Evolutionary conservation across 2,329 filamentous ascomycete genomes (phyloP).

Genomic region (Penicillium corylophilum): DNA sequence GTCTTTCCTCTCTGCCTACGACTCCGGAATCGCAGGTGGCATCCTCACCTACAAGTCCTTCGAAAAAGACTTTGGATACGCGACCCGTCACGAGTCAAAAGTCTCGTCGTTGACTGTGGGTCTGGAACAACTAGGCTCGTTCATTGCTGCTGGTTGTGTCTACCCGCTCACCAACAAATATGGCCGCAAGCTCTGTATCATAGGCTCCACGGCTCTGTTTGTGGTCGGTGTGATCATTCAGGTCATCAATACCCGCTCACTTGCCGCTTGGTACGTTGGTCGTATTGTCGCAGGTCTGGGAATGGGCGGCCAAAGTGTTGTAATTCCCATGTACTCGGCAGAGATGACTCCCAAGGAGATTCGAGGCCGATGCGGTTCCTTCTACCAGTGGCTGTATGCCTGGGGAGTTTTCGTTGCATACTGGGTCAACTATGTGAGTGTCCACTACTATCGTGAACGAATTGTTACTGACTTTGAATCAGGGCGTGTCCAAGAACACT

Average conservation of each 20-base stretch:
- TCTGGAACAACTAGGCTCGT: conserved; percentile 50
- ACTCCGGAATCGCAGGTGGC: conserved; percentile 36
- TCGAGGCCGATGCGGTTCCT: conserved; percentile 47
- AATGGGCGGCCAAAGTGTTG: conserved; percentile 43
- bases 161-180: conserved; percentile 45
- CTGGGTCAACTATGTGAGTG: conserved; percentile 48
- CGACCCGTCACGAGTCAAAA: conserved; percentile 34
- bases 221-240: conserved; percentile 44
- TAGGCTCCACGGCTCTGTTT: conserved; percentile 46
- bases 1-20: conserved; percentile 32
- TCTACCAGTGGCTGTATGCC: conserved; percentile 51
- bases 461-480: conserved; percentile 51
- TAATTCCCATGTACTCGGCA: conserved; percentile 39
- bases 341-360: conserved; percentile 45
- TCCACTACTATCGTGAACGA: conserved; percentile 28
- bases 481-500: conserved; percentile 45
- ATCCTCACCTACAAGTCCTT: conserved; percentile 45
- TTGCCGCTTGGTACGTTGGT: conserved; percentile 46
- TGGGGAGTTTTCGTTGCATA: conserved; percentile 50
- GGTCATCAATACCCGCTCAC: conserved; percentile 44
- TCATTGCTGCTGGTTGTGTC: conserved; percentile 48
- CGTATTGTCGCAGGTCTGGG: conserved; percentile 47
- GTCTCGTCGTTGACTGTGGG: conserved; percentile 47
- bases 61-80: conserved; percentile 39
- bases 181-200: conserved; percentile 45